Conservation (phyloP, 371 early-diverging fungal genomes). For the Coemansia sp. region DNA sequence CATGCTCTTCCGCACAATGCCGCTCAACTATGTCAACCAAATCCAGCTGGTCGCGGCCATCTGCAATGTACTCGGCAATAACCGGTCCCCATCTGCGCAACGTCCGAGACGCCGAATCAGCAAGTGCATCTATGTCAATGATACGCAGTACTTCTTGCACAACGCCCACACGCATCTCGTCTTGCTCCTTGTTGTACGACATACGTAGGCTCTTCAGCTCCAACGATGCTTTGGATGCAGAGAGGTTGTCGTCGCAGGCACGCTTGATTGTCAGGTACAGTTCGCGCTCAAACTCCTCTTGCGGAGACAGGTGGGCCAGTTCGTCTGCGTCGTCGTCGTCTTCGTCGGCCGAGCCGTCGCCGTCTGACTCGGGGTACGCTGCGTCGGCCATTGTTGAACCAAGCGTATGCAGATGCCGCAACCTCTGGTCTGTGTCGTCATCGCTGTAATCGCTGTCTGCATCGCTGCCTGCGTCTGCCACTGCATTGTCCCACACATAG, state of each 20-base stretch:
- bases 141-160: constrained; percentile 35
- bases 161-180: constrained; percentile 72
- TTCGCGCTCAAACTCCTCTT: constrained; percentile 75
- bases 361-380: constrained; percentile 13
- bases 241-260: constrained; percentile 74
- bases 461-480: background rate
- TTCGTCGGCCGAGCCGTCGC: constrained; percentile 5
- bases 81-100: constrained; percentile 70
- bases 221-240: constrained; percentile 72
- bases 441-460: constrained; percentile 37
- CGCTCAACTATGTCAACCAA: constrained; percentile 63
- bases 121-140: constrained; percentile 25
- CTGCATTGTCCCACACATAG: constrained; percentile 24
- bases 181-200: constrained; percentile 81
- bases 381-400: constrained; percentile 15
- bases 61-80: constrained; percentile 66
- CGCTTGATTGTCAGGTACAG: constrained; percentile 75
- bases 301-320: background rate
- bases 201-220: constrained; percentile 91
- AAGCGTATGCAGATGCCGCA: constrained; percentile 43
- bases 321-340: background rate
- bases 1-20: constrained; percentile 49
- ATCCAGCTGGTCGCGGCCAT: constrained; percentile 75
- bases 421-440: constrained; percentile 48
- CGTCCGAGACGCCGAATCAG: constrained; percentile 47